Conservation (phyloP, 2,329 filamentous ascomycete genomes). For the Metarhizium album region DNA sequence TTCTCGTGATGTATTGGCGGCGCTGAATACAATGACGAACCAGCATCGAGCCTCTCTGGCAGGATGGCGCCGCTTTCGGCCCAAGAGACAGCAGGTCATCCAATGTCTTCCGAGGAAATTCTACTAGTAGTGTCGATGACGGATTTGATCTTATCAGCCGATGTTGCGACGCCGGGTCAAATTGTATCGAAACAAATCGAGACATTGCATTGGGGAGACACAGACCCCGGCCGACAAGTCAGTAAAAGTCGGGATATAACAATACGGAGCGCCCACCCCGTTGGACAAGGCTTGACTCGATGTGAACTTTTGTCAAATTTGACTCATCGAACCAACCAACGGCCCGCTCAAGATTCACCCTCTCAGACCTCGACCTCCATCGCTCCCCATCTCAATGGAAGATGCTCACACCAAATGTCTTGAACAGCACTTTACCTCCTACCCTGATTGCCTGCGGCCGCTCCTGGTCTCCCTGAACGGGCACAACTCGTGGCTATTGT, state of each 20-base stretch:
- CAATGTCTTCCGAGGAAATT: background rate
- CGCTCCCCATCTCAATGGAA: conserved; percentile 7
- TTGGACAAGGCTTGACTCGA: background rate
- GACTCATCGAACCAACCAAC: background rate
- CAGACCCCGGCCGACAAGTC: background rate
- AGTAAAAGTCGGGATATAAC: background rate
- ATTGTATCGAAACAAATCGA: background rate
- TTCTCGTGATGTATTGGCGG: background rate
- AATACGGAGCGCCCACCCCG: background rate
- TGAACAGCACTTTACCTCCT: conserved; percentile 8
- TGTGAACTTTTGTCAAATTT: background rate
- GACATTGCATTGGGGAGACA: background rate
- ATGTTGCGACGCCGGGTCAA: background rate
- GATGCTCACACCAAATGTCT: conserved; percentile 8
- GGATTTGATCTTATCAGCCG: background rate
- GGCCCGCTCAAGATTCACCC: background rate
- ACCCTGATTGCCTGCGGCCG: conserved; percentile 12
- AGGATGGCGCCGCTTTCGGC: background rate
- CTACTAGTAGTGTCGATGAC: background rate
- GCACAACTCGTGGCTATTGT: conserved; percentile 24
- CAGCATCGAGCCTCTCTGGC: background rate
- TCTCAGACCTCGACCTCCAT: background rate
- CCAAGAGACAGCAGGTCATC: background rate
- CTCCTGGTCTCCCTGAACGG: conserved; percentile 22
- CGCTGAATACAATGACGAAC: background rate